phyloP scores from a whole-genome alignment of 352 stramenopile species.

The Globisporangium orthogonon region DNA sequence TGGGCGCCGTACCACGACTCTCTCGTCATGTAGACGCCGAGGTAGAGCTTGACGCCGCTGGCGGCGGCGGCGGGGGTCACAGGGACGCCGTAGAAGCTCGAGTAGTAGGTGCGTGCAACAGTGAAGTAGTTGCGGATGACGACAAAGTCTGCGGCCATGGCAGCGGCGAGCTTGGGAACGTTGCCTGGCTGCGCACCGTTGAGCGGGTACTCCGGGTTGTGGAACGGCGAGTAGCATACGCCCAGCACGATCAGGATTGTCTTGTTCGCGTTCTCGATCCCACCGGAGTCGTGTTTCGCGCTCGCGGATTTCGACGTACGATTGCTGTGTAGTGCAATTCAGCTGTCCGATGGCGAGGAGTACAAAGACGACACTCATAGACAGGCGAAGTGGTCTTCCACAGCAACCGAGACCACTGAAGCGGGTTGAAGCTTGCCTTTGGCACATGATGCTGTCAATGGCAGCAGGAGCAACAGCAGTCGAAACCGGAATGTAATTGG shows the following conservation, averaged over 20 bases:
- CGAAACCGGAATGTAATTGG: no score
- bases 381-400: no score
- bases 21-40: constrained; percentile 73
- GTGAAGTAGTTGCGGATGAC: constrained; percentile 61
- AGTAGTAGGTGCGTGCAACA: constrained; percentile 75
- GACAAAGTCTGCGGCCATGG: constrained; percentile 61
- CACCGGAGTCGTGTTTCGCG: background rate
- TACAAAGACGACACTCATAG: no score
- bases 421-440: no score
- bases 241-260: no score
- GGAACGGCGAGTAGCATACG: constrained; percentile 74
- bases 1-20: constrained; percentile 48
- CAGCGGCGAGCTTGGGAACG: constrained; percentile 25
- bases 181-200: constrained; percentile 17
- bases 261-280: no score
- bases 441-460: no score
- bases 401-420: no score
- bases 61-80: constrained; percentile 35
- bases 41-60: constrained; percentile 48
- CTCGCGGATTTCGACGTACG: no score
- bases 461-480: no score
- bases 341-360: no score
- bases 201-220: constrained; percentile 67
- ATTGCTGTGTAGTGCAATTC: no score
- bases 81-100: constrained; percentile 46